Evolutionary conservation across 2,329 filamentous ascomycete species (phyloP).

Genomic region (Penicillium digitatum): DNA sequence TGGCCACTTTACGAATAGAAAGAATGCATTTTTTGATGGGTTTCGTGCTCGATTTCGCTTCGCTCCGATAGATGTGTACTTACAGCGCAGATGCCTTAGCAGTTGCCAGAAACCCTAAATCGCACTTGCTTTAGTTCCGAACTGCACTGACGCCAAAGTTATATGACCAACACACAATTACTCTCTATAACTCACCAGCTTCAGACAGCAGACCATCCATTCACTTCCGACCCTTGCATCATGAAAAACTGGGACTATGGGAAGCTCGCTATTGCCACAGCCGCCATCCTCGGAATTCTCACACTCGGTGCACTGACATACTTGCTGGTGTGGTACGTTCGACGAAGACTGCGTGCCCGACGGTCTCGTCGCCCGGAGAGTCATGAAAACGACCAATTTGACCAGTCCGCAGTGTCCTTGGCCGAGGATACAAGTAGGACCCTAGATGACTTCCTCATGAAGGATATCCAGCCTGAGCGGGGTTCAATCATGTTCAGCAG

Average conservation of each 20-base stretch:
- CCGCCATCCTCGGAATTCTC: conserved; percentile 22
- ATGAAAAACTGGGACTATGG: conserved; percentile 17
- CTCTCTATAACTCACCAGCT: neutral
- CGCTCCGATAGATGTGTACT: neutral
- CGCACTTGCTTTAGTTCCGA: neutral
- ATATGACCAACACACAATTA: neutral
- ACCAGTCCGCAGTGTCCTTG: conserved; percentile 17
- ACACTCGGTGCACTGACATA: conserved; percentile 20
- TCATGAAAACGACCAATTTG: conserved; percentile 16
- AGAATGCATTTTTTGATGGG: too few species aligned
- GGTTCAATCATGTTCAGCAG: conserved; percentile 31
- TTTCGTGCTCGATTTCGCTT: neutral
- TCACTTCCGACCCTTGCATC: neutral
- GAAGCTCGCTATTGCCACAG: conserved; percentile 28
- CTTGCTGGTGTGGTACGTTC: conserved; percentile 22
- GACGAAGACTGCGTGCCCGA: conserved; percentile 15
- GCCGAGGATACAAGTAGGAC: conserved; percentile 19
- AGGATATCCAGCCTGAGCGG: conserved; percentile 20
- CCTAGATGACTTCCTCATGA: conserved; percentile 18
- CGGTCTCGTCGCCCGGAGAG: conserved; percentile 14
- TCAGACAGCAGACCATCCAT: neutral
- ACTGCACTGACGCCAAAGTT: neutral
- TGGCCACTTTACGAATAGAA: neutral
- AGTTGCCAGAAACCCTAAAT: neutral
- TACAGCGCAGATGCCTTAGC: neutral